phyloP scores from a whole-genome alignment of 441 rosid genomes.

The Corymbia calophylla region DNA sequence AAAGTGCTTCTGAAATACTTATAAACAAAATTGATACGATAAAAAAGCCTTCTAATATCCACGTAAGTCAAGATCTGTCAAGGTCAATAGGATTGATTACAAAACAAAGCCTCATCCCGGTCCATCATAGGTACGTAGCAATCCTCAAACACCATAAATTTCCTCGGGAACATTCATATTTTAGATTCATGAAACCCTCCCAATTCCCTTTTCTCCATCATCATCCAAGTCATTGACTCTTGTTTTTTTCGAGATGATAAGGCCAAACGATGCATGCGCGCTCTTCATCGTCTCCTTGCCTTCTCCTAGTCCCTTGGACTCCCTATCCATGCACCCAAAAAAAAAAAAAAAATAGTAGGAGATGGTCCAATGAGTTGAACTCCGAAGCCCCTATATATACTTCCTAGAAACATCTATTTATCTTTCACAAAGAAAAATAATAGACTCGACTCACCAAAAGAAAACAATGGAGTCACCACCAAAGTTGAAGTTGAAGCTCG shows the following conservation, averaged over 20 bases:
- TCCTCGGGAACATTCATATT: background rate
- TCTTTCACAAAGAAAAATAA: background rate
- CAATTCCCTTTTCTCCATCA: background rate
- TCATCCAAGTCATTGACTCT: background rate
- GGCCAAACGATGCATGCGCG: background rate
- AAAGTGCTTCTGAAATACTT: background rate
- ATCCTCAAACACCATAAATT: background rate
- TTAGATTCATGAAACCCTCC: background rate
- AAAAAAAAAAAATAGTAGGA: background rate
- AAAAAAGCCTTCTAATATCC: background rate
- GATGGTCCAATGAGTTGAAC: background rate
- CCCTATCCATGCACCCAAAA: background rate
- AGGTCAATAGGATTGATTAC: too few relatives aligned
- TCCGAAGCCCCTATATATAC: background rate
- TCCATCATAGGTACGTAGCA: background rate
- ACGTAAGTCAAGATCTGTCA: too few relatives aligned
- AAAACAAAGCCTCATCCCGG: too few relatives aligned
- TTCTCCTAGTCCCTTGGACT: background rate
- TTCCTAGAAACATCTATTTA: background rate
- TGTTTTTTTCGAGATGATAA: background rate
- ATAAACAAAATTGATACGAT: background rate
- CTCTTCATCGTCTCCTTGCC: background rate
- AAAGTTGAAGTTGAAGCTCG: background rate
- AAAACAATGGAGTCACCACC: background rate
- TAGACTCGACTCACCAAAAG: background rate